Conservation (phyloP, 148 eudicot genomes). For the Amaranthus hypochondriacus region DNA sequence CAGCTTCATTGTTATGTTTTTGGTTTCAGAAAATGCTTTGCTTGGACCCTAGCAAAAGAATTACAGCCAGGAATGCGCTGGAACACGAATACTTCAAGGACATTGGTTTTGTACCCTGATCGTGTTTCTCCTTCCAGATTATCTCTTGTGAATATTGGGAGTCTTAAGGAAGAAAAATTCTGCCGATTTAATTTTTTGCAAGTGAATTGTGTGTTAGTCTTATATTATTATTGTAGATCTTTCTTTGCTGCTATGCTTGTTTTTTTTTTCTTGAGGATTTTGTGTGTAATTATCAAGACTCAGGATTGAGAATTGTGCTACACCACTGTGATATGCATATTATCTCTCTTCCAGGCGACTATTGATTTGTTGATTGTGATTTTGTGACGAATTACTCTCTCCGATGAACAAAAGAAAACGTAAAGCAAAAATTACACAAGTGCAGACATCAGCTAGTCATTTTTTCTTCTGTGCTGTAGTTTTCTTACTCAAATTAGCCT, state of each 20-base stretch:
- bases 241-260: constrained; percentile 8
- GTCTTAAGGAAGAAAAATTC: constrained; percentile 15
- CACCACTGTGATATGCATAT: neutral
- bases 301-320: constrained; percentile 9
- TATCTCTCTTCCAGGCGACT: neutral
- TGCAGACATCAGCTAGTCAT: too few species aligned
- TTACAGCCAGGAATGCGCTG: constrained; percentile 85
- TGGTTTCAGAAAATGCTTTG: constrained; percentile 81
- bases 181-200: neutral
- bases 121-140: neutral
- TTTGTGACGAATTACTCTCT: neutral
- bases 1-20: neutral
- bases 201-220: constrained; percentile 16
- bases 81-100: constrained; percentile 94
- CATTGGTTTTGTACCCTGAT: constrained; percentile 59
- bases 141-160: constrained; percentile 33
- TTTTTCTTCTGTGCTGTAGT: too few species aligned
- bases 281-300: constrained; percentile 17
- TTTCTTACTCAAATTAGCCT: too few species aligned
- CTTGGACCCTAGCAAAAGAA: constrained; percentile 89
- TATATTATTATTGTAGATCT: constrained; percentile 15
- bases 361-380: neutral
- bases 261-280: constrained; percentile 1
- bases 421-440: too few species aligned
- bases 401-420: neutral